phyloP scores from a whole-genome alignment of 768 basidiomycete genomes.

The Rhodocollybia butyracea region DNA sequence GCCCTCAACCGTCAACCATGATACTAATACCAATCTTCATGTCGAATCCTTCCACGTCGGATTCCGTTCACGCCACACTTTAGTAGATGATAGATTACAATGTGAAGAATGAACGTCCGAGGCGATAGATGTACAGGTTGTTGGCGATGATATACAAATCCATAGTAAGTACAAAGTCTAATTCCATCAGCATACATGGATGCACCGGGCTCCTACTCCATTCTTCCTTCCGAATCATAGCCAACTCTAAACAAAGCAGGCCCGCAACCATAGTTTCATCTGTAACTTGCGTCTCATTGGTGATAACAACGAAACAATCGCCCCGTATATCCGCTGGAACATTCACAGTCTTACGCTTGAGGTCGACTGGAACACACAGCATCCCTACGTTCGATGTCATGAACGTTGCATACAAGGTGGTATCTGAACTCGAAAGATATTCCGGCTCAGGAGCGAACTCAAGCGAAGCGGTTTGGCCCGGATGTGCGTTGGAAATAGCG shows the following conservation, averaged over 20 bases:
- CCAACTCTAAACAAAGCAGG: conserved; percentile 44
- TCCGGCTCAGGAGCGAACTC: conserved; percentile 22
- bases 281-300: conserved; percentile 30
- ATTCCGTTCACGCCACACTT: no score
- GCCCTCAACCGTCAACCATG: no score
- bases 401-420: conserved; percentile 35
- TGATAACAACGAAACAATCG: conserved; percentile 50
- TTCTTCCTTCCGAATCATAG: conserved; percentile 24
- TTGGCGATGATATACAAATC: no score
- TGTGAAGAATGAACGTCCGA: no score
- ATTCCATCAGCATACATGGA: no score
- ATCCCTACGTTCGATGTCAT: conserved; percentile 10
- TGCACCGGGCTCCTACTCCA: neutral
- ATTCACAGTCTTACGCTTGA: conserved; percentile 26
- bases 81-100: no score
- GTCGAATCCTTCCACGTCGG: no score
- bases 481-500: conserved; percentile 42
- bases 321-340: conserved; percentile 45
- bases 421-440: conserved; percentile 23
- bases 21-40: no score
- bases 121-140: no score
- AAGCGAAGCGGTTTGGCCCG: conserved; percentile 32
- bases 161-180: no score
- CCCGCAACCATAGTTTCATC: conserved; percentile 53
- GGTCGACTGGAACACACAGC: conserved; percentile 34